These are phyloP conservation scores for Colletotrichum navitas DNA, from an alignment of 2,329 filamentous ascomycete genomes.

Conservation along the genomic window DNA sequence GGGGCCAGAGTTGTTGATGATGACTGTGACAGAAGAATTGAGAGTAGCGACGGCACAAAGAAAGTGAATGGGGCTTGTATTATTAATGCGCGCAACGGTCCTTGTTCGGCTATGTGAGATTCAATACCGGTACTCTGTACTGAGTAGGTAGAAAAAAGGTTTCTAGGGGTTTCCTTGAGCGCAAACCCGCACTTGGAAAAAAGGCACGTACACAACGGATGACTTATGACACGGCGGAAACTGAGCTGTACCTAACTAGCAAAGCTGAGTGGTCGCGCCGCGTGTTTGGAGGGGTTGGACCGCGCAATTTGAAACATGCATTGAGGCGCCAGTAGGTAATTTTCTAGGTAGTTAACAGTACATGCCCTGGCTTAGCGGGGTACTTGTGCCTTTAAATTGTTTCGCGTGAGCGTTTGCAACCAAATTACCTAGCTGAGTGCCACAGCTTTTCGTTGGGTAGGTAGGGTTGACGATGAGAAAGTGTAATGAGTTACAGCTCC, in stretches of 20 bases:
- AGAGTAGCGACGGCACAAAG: background rate
- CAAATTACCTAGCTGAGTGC: background rate
- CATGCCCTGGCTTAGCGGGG: constrained; percentile 8
- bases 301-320: constrained; percentile 15
- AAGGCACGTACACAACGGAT: background rate
- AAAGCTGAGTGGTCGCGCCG: background rate
- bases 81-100: constrained; percentile 32
- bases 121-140: no score
- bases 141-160: background rate
- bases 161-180: constrained; percentile 16
- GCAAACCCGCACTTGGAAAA: background rate
- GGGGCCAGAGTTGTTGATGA: background rate
- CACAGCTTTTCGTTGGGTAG: background rate
- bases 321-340: background rate
- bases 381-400: constrained; percentile 1
- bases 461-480: background rate
- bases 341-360: background rate
- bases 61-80: constrained; percentile 2
- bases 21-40: background rate
- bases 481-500: constrained; percentile 1
- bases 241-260: background rate
- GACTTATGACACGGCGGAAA: background rate
- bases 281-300: constrained; percentile 10
- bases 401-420: background rate
- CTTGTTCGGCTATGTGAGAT: constrained; percentile 26